Evolutionary conservation across 2,329 filamentous ascomycete genomes (phyloP), one percentile per base, ranked within the genome.

Genomic region (Phialophora tarda): DNA sequence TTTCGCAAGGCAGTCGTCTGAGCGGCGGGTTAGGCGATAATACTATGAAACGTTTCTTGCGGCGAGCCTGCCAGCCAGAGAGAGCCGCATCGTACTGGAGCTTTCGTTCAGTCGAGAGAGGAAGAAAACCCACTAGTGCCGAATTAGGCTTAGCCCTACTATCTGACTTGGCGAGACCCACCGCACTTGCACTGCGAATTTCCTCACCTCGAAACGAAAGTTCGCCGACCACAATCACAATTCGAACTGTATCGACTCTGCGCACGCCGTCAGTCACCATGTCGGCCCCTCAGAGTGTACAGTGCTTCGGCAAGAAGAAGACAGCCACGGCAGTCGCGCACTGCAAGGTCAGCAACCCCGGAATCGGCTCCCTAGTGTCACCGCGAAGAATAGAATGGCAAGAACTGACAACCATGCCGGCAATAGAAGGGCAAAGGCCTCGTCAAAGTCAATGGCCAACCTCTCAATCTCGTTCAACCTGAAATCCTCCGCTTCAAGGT

Each of bases 261-360:
- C 66, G 32, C 59, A 65, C 57, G 64, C 64, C 62, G 62, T 63
- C 68, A 55, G 53, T 60, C 85, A 91, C 80, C 83, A 92, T 92
- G 89, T 89, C 91, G 83, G 85, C 89, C 78, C 85, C 86, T 77
- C 89, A 91, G 85, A 91, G 88, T 83, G 91, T 93, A 79, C 93
- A 97, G 89, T 97, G 93, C 91, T 97, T 98, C 91, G 93, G 93
- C 90, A 97, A 97, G 90, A 93, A 93, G 88, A 92, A 91, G 88
- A 93, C 89, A 80, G 82, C 92, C 78, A 91, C 89, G 73, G 89
- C 89, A 79, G 92, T 96, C 85, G 92, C 92, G 82, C 91, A 94
- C 86, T 94, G 91, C 90, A 93, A 94, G 89, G 89, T 91, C 53
- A 66, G 64, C 86, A 82, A 34, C 34, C 38, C 23, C 38, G 7